Evolutionary conservation across 1,284 basidiomycete species (phyloP).

Genomic region (Puccinia horiana): DNA sequence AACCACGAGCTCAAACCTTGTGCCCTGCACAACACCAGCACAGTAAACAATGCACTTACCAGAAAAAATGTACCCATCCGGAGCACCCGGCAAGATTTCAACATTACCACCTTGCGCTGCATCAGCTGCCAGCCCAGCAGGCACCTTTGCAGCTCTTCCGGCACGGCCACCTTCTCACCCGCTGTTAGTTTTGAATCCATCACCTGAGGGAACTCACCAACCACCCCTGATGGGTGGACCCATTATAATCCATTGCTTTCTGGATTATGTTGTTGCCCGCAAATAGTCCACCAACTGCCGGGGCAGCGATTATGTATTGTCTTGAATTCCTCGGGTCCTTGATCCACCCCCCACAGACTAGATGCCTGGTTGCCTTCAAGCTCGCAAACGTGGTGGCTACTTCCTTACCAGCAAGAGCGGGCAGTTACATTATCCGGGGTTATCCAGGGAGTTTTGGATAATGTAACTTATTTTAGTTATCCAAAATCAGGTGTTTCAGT

Average conservation of each 20-base stretch:
- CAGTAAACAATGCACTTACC: no score
- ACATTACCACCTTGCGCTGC: no score
- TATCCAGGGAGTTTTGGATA: no score
- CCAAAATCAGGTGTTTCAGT: no score
- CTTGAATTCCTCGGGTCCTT: background rate
- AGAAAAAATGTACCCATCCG: no score
- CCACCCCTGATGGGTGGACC: background rate
- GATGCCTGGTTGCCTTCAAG: background rate
- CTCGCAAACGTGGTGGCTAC: background rate
- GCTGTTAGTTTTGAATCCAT: background rate
- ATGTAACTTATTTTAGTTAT: no score
- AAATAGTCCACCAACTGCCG: background rate
- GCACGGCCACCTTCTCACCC: background rate
- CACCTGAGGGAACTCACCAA: background rate
- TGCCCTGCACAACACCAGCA: no score
- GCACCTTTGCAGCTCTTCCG: background rate
- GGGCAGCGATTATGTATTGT: background rate
- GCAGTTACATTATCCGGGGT: no score
- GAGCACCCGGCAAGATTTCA: no score
- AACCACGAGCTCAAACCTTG: no score
- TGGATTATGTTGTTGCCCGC: background rate
- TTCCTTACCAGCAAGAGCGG: no score
- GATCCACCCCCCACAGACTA: conserved; percentile 58
- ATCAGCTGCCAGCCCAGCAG: no score
- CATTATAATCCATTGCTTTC: conserved; percentile 14